phyloP scores from a whole-genome alignment of 345 rosid genomes.

The Brassica rapa region DNA sequence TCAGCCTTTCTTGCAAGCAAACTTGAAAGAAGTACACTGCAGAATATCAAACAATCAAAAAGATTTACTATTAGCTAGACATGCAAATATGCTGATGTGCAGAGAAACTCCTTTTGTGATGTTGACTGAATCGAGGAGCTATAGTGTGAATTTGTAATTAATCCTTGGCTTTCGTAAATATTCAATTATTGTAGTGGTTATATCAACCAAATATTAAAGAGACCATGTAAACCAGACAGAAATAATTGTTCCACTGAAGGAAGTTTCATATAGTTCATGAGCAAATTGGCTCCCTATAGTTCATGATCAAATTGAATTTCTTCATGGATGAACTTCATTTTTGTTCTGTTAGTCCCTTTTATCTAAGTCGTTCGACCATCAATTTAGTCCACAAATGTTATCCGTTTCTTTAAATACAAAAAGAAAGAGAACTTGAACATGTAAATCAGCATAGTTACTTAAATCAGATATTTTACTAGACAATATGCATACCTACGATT shows the following conservation, averaged over 20 bases:
- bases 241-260: not conserved
- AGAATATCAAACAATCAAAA: slow-evolving; percentile 29
- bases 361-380: not conserved
- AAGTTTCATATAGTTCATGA: slow-evolving; percentile 7
- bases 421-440: not conserved
- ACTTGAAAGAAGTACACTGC: slow-evolving; percentile 75
- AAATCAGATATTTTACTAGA: not conserved
- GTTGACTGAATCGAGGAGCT: slow-evolving; percentile 12
- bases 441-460: not conserved
- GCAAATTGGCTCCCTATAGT: not conserved
- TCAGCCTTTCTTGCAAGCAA: slow-evolving; percentile 55
- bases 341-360: not conserved
- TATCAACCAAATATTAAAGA: slow-evolving; percentile 16
- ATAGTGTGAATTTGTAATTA: slow-evolving; percentile 1
- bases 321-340: not conserved
- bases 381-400: slow-evolving; percentile 9
- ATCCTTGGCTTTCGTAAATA: not conserved
- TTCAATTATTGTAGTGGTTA: not conserved
- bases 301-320: slow-evolving; percentile 1
- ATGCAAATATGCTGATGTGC: slow-evolving; percentile 14
- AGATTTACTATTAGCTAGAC: not conserved
- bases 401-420: not conserved
- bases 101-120: not conserved
- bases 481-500: slow-evolving; percentile 71
- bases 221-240: not conserved